These are phyloP conservation scores for Punica granatum DNA, from an alignment of 345 rosid species.

Conservation along the genomic window DNA sequence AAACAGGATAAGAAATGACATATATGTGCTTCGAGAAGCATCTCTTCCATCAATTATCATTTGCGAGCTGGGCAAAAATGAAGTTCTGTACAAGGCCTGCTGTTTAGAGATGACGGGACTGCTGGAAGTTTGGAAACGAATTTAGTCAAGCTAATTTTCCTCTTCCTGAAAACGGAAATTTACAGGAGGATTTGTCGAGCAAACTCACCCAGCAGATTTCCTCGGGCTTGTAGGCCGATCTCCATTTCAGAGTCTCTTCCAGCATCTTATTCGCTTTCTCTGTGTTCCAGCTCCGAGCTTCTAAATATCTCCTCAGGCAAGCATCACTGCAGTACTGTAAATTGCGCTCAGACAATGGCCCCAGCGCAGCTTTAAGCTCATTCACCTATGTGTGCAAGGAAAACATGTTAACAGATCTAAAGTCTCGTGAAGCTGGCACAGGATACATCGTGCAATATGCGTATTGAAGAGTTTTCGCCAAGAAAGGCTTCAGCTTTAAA, in stretches of 20 bases:
- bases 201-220: conserved; percentile 71
- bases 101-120: neutral
- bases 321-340: conserved; percentile 55
- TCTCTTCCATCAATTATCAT: neutral
- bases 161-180: neutral
- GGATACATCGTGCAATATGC: neutral
- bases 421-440: neutral
- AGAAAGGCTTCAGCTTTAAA: neutral
- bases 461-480: neutral
- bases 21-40: no score
- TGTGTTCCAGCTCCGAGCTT: conserved; percentile 79
- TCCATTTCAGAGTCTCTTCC: conserved; percentile 74
- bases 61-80: neutral
- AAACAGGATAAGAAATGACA: neutral
- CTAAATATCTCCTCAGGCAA: conserved; percentile 80
- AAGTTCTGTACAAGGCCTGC: neutral
- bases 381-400: conserved; percentile 31
- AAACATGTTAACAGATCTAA: neutral
- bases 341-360: conserved; percentile 45
- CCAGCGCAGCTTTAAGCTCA: conserved; percentile 55
- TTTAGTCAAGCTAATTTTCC: neutral
- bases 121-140: neutral
- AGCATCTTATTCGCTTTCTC: conserved; percentile 80
- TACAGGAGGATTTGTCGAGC: neutral
- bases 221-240: conserved; percentile 74